Conservation (phyloP, 2,329 filamentous ascomycete genomes). For the Clonostachys rhizophaga region DNA sequence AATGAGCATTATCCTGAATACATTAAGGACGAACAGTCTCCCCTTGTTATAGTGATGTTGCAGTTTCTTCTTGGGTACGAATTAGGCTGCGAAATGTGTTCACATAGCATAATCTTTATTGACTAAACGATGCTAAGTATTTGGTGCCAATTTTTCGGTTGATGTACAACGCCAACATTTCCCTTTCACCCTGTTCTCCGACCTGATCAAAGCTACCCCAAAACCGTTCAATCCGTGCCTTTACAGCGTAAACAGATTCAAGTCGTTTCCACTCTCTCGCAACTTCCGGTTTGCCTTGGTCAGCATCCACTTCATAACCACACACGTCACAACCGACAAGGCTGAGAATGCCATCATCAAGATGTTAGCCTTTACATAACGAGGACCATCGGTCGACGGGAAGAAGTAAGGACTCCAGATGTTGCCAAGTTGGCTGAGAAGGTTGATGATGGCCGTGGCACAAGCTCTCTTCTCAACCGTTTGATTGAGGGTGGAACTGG, state of each 20-base stretch:
- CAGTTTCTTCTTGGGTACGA: too few relatives aligned
- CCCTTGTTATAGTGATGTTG: too few relatives aligned
- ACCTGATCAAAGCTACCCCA: too few relatives aligned
- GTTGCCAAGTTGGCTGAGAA: conserved; percentile 12
- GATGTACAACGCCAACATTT: too few relatives aligned
- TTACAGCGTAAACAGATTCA: not conserved
- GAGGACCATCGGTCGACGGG: conserved; percentile 10
- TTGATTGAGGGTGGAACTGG: conserved; percentile 9
- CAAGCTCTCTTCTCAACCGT: conserved; percentile 15
- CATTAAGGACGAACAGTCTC: too few relatives aligned
- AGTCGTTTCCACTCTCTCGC: not conserved
- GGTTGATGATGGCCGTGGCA: conserved; percentile 13
- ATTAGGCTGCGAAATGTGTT: too few relatives aligned
- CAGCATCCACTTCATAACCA: conserved; percentile 9
- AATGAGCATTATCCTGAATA: too few relatives aligned
- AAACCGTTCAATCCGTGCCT: too few relatives aligned
- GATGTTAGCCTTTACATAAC: conserved; percentile 12
- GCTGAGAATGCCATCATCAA: conserved; percentile 10
- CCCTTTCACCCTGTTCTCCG: too few relatives aligned
- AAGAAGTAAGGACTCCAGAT: conserved; percentile 19
- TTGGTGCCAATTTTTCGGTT: too few relatives aligned
- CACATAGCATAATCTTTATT: too few relatives aligned
- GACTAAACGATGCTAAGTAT: too few relatives aligned
- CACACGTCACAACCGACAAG: conserved; percentile 4
- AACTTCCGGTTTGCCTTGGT: conserved; percentile 10